Conservation (phyloP, 177 flowering plant genomes). For the Vitis hybrid region DNA sequence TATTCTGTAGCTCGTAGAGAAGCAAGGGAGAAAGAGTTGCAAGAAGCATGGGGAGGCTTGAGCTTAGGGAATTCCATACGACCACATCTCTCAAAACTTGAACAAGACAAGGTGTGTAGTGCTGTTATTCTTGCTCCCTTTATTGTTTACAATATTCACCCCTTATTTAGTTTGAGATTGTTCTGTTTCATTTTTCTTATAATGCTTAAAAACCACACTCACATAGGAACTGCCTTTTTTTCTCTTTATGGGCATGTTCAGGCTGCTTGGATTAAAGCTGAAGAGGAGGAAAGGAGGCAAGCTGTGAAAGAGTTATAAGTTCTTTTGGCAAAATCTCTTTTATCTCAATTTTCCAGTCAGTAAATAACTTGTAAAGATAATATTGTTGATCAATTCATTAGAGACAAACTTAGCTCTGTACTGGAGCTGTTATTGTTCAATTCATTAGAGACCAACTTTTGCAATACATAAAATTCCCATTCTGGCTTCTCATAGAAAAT, state of each 20-base stretch:
- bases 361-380: neutral
- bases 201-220: neutral
- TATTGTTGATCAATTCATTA: neutral
- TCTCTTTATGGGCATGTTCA: slow-evolving; percentile 17
- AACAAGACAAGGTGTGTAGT: slow-evolving; percentile 66
- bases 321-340: neutral
- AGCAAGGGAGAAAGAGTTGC: slow-evolving; percentile 78
- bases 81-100: slow-evolving; percentile 81
- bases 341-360: neutral
- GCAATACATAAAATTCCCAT: too few relatives aligned
- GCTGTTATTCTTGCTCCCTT: neutral
- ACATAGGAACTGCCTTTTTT: neutral
- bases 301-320: slow-evolving; percentile 17
- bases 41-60: slow-evolving; percentile 91
- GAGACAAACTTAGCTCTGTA: too few relatives aligned
- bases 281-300: slow-evolving; percentile 63
- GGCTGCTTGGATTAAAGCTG: slow-evolving; percentile 93
- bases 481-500: too few relatives aligned
- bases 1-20: slow-evolving; percentile 43
- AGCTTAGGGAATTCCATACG: slow-evolving; percentile 75
- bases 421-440: too few relatives aligned
- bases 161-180: neutral
- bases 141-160: neutral
- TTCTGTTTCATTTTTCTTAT: neutral
- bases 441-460: too few relatives aligned